phyloP scores from a whole-genome alignment of 1,284 basidiomycete species.

The Bondarzewia mesenterica region DNA sequence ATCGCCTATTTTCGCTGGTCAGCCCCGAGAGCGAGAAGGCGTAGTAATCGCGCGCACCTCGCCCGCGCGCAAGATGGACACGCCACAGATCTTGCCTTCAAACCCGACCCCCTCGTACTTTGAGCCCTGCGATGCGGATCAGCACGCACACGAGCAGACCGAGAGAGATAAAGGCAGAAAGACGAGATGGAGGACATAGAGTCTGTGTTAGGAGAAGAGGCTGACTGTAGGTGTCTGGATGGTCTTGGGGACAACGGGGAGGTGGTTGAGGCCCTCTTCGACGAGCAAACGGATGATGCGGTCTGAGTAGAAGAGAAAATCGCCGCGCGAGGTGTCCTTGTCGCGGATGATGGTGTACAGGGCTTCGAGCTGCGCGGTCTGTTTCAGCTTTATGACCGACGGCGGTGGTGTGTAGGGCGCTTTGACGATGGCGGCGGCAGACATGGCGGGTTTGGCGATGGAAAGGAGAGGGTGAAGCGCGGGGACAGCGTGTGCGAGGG shows the following conservation, averaged over 20 bases:
- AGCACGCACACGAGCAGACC: too few relatives aligned
- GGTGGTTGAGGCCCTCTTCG: slow-evolving; percentile 90
- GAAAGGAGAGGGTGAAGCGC: background rate
- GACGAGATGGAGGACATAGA: too few relatives aligned
- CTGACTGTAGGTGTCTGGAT: slow-evolving; percentile 72
- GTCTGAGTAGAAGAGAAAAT: slow-evolving; percentile 96
- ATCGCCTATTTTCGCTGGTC: slow-evolving; percentile 53
- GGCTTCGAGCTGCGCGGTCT: slow-evolving; percentile 90
- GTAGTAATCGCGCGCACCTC: slow-evolving; percentile 43
- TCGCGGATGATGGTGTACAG: slow-evolving; percentile 93
- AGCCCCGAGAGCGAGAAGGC: background rate
- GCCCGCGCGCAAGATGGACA: slow-evolving; percentile 85
- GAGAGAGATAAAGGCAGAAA: too few relatives aligned
- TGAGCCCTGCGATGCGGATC: slow-evolving; percentile 46
- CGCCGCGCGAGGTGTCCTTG: slow-evolving; percentile 79
- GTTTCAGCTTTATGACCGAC: slow-evolving; percentile 79
- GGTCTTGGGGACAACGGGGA: slow-evolving; percentile 83
- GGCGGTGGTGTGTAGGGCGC: slow-evolving; percentile 32
- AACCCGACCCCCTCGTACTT: slow-evolving; percentile 86
- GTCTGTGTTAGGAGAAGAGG: slow-evolving; percentile 14
- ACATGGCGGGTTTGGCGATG: background rate
- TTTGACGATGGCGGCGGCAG: background rate
- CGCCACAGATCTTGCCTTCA: slow-evolving; percentile 91
- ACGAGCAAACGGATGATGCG: slow-evolving; percentile 70
- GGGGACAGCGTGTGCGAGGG: background rate